Conservation (phyloP, 2,329 filamentous ascomycete genomes). For the Rutstroemia sp. region DNA sequence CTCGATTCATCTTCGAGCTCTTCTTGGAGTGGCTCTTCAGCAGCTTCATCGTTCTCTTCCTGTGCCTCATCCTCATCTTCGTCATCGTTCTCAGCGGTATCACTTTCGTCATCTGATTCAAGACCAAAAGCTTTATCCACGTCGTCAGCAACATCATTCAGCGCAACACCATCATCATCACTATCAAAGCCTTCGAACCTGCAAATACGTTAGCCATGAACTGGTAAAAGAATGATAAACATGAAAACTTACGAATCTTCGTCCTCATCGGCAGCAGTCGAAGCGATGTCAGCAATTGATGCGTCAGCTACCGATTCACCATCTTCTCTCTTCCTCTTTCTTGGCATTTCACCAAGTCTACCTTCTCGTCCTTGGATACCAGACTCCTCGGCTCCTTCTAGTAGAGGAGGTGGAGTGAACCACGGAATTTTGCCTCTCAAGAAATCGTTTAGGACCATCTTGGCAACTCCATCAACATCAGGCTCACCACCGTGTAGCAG, state of each 20-base stretch:
- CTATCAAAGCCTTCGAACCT: constrained; percentile 43
- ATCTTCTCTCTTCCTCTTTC: constrained; percentile 64
- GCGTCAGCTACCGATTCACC: constrained; percentile 40
- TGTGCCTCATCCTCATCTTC: constrained; percentile 25
- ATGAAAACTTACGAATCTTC: constrained; percentile 21
- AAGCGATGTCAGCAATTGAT: constrained; percentile 30
- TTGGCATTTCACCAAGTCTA: constrained; percentile 77
- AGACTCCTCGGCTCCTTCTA: constrained; percentile 43
- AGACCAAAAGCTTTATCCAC: constrained; percentile 28
- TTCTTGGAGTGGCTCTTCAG: constrained; percentile 26
- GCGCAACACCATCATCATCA: constrained; percentile 26
- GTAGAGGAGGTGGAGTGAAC: constrained; percentile 75
- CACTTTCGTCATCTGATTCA: constrained; percentile 34
- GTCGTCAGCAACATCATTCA: constrained; percentile 24
- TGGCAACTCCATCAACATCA: constrained; percentile 89
- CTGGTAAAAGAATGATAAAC: not conserved
- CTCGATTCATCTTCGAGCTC: constrained; percentile 23
- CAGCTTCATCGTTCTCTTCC: constrained; percentile 22
- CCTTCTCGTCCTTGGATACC: constrained; percentile 65
- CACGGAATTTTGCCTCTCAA: constrained; percentile 92
- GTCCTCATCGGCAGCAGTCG: constrained; percentile 23
- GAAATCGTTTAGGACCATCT: constrained; percentile 96
- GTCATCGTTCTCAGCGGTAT: constrained; percentile 15
- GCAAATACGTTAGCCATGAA: not conserved
- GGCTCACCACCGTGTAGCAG: constrained; percentile 89